Evolutionary conservation across 2,329 filamentous ascomycete genomes (phyloP).

Genomic region (Fusarium camptoceras): DNA sequence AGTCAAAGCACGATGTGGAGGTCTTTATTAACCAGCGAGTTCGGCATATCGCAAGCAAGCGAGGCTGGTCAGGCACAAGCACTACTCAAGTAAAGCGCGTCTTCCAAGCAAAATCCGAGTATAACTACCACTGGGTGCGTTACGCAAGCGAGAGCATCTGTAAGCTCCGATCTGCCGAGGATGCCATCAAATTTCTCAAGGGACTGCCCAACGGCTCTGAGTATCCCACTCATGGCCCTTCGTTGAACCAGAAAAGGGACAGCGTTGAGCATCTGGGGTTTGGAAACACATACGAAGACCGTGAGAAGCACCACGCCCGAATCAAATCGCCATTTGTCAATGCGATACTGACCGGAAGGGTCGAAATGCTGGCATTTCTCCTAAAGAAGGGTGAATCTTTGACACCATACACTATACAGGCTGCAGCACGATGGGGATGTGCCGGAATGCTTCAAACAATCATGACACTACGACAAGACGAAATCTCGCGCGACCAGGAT

Average conservation of each 20-base stretch:
- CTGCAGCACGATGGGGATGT: constrained; percentile 25
- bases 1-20: constrained; percentile 33
- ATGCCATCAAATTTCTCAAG: constrained; percentile 34
- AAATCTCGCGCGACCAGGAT: constrained; percentile 28
- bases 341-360: constrained; percentile 26
- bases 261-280: constrained; percentile 15
- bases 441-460: constrained; percentile 25
- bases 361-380: constrained; percentile 31
- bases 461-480: constrained; percentile 19
- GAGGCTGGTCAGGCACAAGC: constrained; percentile 30
- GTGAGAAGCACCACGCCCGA: constrained; percentile 27
- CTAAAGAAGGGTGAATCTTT: constrained; percentile 22
- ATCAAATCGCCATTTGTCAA: constrained; percentile 25
- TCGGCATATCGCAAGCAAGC: constrained; percentile 24
- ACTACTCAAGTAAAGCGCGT: constrained; percentile 26
- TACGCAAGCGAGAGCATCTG: constrained; percentile 40
- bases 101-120: constrained; percentile 38
- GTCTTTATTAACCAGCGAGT: constrained; percentile 37
- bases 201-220: constrained; percentile 37
- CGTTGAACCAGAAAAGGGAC: constrained; percentile 11
- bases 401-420: constrained; percentile 23
- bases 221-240: neutral
- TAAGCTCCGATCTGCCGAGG: constrained; percentile 32
- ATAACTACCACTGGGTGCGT: constrained; percentile 44
- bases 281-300: constrained; percentile 26